Conservation (phyloP, 2,329 filamentous ascomycete genomes). For the Mycosphaerelloides madeirae region DNA sequence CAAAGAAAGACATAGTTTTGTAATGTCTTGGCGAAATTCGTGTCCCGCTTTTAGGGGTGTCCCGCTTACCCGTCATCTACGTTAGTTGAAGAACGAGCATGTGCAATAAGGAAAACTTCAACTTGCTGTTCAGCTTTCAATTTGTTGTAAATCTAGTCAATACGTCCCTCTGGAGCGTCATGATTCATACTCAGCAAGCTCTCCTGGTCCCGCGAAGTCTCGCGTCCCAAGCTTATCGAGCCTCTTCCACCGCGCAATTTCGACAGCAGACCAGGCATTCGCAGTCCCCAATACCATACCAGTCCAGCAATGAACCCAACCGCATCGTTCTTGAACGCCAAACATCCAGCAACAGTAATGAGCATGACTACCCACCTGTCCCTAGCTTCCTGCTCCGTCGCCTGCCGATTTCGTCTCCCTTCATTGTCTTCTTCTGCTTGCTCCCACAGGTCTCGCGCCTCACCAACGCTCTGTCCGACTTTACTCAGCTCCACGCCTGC, state of each 20-base stretch:
- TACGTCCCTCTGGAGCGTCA: slow-evolving; percentile 4
- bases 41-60: no score
- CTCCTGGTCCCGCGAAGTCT: slow-evolving; percentile 11
- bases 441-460: slow-evolving; percentile 56
- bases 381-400: slow-evolving; percentile 63
- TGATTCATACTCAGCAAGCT: slow-evolving; percentile 8
- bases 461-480: slow-evolving; percentile 78
- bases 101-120: no score
- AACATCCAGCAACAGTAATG: slow-evolving; percentile 72
- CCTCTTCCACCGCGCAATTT: slow-evolving; percentile 10
- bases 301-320: slow-evolving; percentile 81
- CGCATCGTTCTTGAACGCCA: slow-evolving; percentile 87
- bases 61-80: no score
- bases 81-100: no score
- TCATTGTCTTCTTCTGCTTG: slow-evolving; percentile 34
- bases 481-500: slow-evolving; percentile 83
- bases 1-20: no score
- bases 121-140: no score
- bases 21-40: no score
- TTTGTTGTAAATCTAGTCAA: not conserved
- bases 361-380: slow-evolving; percentile 87
- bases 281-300: slow-evolving; percentile 68
- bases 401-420: slow-evolving; percentile 34
- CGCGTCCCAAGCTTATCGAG: slow-evolving; percentile 16
- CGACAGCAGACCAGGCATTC: slow-evolving; percentile 16